phyloP scores from a whole-genome alignment of 164 flowering plant species.

The Tetracentron sinense region DNA sequence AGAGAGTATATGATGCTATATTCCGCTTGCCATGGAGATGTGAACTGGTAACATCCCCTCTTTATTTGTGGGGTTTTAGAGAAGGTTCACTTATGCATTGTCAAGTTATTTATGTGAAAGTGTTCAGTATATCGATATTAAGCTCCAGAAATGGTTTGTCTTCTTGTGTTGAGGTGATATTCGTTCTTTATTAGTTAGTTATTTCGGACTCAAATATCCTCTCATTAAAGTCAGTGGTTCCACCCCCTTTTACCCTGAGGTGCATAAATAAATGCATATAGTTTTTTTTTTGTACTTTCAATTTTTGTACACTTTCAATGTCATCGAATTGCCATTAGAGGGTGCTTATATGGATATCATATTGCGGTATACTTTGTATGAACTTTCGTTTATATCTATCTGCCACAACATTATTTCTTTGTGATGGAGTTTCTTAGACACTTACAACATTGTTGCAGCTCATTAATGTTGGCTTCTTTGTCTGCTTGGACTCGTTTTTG shows the following conservation, averaged over 20 bases:
- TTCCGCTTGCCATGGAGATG: conserved; percentile 99
- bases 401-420: neutral
- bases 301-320: neutral
- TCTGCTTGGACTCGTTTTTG: conserved; percentile 89
- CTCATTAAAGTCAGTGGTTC: neutral
- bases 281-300: neutral
- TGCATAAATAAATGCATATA: neutral
- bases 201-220: neutral
- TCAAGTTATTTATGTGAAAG: neutral
- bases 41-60: conserved; percentile 66
- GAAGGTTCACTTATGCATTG: neutral
- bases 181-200: neutral
- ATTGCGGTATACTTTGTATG: neutral
- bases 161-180: neutral
- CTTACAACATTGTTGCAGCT: conserved; percentile 57
- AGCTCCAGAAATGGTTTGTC: neutral
- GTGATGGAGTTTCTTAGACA: conserved; percentile 9
- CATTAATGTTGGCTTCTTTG: conserved; percentile 87
- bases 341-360: neutral
- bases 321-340: neutral
- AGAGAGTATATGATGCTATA: conserved; percentile 90
- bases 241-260: neutral
- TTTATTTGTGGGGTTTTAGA: neutral
- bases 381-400: too few species aligned
- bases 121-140: neutral